These are phyloP conservation scores for Ogataea naganishii DNA, from an alignment of 805 yeast genomes.

Conservation along the genomic window DNA sequence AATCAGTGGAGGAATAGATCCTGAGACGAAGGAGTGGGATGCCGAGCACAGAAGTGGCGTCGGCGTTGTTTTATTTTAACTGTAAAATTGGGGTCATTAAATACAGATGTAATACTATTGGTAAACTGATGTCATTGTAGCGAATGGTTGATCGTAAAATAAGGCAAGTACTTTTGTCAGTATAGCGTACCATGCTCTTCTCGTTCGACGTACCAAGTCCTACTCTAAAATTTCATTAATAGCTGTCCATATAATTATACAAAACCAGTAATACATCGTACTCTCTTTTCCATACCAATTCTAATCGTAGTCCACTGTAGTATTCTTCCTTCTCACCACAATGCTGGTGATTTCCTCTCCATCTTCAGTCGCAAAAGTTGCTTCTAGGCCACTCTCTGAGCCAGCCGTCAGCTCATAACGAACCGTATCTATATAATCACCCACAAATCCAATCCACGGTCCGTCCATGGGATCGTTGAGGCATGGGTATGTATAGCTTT, in stretches of 20 bases:
- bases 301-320: slow-evolving; percentile 15
- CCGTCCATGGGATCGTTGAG: slow-evolving; percentile 40
- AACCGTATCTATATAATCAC: slow-evolving; percentile 36
- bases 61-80: slow-evolving; percentile 78
- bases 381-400: slow-evolving; percentile 1
- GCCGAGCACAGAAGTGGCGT: slow-evolving; percentile 62
- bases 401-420: slow-evolving; percentile 14
- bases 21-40: slow-evolving; percentile 42
- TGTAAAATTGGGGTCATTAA: no score
- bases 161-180: no score
- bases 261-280: no score
- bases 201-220: no score
- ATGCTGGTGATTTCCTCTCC: slow-evolving; percentile 7
- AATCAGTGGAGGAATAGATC: slow-evolving; percentile 70
- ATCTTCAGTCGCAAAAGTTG: slow-evolving; percentile 2
- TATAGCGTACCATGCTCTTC: no score
- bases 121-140: no score
- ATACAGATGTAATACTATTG: no score
- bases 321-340: slow-evolving; percentile 13
- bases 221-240: no score
- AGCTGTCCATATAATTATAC: no score
- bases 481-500: slow-evolving; percentile 42
- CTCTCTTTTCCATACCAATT: no score
- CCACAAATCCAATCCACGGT: slow-evolving; percentile 50
- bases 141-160: no score